These are phyloP conservation scores for Millerozyma acaciae DNA, from an alignment of 805 yeast genomes.

Conservation along the genomic window DNA sequence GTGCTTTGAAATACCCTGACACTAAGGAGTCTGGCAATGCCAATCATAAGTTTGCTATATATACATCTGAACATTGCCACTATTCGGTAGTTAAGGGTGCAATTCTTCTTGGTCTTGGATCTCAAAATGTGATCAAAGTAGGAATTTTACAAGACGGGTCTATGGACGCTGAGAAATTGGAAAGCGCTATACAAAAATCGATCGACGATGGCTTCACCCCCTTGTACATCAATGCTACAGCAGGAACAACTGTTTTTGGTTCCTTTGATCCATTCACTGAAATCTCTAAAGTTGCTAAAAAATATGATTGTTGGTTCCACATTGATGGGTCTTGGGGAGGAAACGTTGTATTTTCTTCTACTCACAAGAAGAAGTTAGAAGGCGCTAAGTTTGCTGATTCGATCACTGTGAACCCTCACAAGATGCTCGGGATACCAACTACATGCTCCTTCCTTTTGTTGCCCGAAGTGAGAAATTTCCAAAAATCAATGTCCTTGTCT, in stretches of 20 bases:
- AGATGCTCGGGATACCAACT: conserved; percentile 83
- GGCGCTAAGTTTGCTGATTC: conserved; percentile 72
- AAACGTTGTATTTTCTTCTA: conserved; percentile 63
- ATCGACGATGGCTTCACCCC: conserved; percentile 61
- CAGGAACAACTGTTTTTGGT: conserved; percentile 87
- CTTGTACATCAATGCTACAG: conserved; percentile 74
- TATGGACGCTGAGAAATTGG: conserved; percentile 50
- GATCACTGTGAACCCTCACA: conserved; percentile 80
- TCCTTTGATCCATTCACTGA: conserved; percentile 67
- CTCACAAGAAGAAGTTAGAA: conserved; percentile 41
- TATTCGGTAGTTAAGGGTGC: conserved; percentile 82
- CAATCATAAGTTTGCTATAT: conserved; percentile 57
- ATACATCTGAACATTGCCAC: conserved; percentile 68
- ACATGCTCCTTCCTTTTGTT: conserved; percentile 70
- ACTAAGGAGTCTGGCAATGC: conserved; percentile 61
- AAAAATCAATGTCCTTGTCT: conserved; percentile 65
- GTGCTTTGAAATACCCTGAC: conserved; percentile 62
- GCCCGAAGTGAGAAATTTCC: conserved; percentile 64
- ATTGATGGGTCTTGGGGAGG: conserved; percentile 94
- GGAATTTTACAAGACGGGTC: conserved; percentile 53
- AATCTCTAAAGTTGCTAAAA: conserved; percentile 51
- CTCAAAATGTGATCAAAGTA: conserved; percentile 58
- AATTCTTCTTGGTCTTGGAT: conserved; percentile 69
- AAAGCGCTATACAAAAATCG: conserved; percentile 40
- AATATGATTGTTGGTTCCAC: conserved; percentile 68